Evolutionary conservation across 2,329 filamentous ascomycete genomes (phyloP).

Genomic region (Didymella exigua): DNA sequence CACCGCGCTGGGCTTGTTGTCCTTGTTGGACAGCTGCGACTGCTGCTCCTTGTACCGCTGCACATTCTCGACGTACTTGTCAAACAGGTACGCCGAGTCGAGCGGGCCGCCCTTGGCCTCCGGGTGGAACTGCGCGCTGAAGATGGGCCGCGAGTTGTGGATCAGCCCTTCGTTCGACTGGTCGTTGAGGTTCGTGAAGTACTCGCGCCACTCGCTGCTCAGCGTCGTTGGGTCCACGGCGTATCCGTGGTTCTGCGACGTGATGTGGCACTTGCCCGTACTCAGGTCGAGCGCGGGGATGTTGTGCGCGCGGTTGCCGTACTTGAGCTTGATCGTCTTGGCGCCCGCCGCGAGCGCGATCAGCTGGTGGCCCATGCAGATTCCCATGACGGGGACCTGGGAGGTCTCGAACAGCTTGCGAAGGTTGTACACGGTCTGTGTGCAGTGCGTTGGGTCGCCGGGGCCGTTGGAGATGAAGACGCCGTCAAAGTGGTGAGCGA

Average conservation of each 20-base stretch:
- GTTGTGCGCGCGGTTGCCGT: constrained; percentile 98
- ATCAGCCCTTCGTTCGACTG: constrained; percentile 97
- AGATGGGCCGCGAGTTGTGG: constrained; percentile 94
- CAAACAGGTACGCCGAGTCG: constrained; percentile 94
- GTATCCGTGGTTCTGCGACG: constrained; percentile 97
- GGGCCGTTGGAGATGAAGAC: constrained; percentile 99
- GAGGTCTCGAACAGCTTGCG: constrained; percentile 88
- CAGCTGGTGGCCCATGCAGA: constrained; percentile 96
- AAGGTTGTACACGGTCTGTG: constrained; percentile 91
- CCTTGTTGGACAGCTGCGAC: constrained; percentile 72
- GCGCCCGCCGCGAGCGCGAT: constrained; percentile 88
- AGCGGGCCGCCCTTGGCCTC: constrained; percentile 97
- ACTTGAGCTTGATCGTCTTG: constrained; percentile 95
- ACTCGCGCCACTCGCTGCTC: constrained; percentile 89
- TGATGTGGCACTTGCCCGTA: constrained; percentile 97
- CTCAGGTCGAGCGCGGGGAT: constrained; percentile 94
- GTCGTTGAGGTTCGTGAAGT: constrained; percentile 98
- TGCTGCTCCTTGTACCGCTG: constrained; percentile 86
- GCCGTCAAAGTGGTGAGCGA: constrained; percentile 95
- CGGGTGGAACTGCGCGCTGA: constrained; percentile 98
- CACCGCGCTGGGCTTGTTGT: constrained; percentile 85
- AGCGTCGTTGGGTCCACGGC: constrained; percentile 87
- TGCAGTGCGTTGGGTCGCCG: constrained; percentile 96
- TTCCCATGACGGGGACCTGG: constrained; percentile 92
- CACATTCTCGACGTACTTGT: constrained; percentile 92